A percentile compares a stretch with the other conserved stretches of the same genome.
Conservation (phyloP, 2,329 filamentous ascomycete species). For the Cladosporium halotolerans region DNA sequence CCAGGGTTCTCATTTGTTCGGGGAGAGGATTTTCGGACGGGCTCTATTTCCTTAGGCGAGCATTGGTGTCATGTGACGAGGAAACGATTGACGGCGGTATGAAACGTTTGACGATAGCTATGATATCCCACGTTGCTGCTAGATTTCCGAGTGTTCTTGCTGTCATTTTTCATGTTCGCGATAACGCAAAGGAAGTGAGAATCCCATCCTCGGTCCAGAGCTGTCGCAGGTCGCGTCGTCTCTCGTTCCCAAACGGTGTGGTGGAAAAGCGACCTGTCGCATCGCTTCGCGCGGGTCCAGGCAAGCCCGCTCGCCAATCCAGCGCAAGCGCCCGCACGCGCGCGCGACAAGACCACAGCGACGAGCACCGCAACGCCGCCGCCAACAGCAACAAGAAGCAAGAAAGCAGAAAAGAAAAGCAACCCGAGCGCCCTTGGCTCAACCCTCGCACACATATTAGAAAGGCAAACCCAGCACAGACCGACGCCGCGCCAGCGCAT, state of each 20-base stretch:
- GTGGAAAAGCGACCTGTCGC: too few relatives aligned
- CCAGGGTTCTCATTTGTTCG: neutral
- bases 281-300: too few relatives aligned
- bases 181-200: neutral
- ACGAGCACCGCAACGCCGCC: neutral
- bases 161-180: neutral
- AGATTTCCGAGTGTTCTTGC: too few relatives aligned
- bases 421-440: neutral
- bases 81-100: slow-evolving; percentile 10
- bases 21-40: neutral
- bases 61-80: slow-evolving; percentile 8
- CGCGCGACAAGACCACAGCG: neutral
- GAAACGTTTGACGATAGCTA: slow-evolving; percentile 5
- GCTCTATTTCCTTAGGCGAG: neutral
- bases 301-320: too few relatives aligned
- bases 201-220: too few relatives aligned
- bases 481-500: slow-evolving; percentile 10
- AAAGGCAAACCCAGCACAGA: slow-evolving; percentile 1
- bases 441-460: too few relatives aligned
- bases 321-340: neutral
- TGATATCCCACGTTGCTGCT: neutral
- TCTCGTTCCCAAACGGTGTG: too few relatives aligned
- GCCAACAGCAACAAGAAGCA: neutral
- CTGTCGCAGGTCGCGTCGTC: too few relatives aligned
- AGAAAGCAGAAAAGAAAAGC: neutral